Evolutionary conservation across 2,329 filamentous ascomycete species (phyloP).

Genomic region (Hymenoscyphus scutula): DNA sequence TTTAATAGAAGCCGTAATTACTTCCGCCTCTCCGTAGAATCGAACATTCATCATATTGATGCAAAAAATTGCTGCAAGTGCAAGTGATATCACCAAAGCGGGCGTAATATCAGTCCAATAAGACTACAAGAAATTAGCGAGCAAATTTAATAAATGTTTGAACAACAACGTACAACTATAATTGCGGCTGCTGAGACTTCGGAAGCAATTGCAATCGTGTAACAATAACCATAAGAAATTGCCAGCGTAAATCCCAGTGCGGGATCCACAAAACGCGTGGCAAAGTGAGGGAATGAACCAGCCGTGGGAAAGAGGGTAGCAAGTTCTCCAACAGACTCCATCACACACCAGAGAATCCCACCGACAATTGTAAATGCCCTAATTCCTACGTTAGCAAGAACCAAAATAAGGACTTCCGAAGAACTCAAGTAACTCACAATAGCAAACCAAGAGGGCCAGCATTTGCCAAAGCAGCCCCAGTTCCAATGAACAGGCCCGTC

Average conservation of each 20-base stretch:
- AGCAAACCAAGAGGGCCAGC: constrained; percentile 48
- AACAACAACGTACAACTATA: constrained; percentile 5
- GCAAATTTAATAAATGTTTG: neutral
- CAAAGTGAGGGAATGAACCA: constrained; percentile 37
- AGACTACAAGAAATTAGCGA: neutral
- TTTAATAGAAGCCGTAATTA: constrained; percentile 34
- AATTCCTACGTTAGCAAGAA: constrained; percentile 53
- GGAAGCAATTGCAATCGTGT: constrained; percentile 31
- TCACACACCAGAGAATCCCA: constrained; percentile 36
- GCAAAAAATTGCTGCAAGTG: constrained; percentile 30
- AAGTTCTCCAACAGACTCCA: constrained; percentile 38
- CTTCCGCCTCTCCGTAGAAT: constrained; percentile 61
- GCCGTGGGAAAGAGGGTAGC: constrained; percentile 36
- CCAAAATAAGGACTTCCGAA: constrained; percentile 48
- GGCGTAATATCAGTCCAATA: constrained; percentile 12
- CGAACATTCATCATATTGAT: constrained; percentile 58
- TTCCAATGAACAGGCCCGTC: constrained; percentile 52
- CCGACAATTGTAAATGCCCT: constrained; percentile 42
- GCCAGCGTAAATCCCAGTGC: constrained; percentile 31
- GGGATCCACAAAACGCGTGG: constrained; percentile 37
- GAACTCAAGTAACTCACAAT: constrained; percentile 43
- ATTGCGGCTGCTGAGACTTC: constrained; percentile 9
- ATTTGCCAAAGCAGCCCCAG: constrained; percentile 44
- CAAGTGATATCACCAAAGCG: constrained; percentile 38
- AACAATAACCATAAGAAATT: constrained; percentile 32